A percentile compares a stretch with the other conserved stretches of the same genome.
phyloP scores from a whole-genome alignment of 129 eudicot species.

The Mikania micrantha region DNA sequence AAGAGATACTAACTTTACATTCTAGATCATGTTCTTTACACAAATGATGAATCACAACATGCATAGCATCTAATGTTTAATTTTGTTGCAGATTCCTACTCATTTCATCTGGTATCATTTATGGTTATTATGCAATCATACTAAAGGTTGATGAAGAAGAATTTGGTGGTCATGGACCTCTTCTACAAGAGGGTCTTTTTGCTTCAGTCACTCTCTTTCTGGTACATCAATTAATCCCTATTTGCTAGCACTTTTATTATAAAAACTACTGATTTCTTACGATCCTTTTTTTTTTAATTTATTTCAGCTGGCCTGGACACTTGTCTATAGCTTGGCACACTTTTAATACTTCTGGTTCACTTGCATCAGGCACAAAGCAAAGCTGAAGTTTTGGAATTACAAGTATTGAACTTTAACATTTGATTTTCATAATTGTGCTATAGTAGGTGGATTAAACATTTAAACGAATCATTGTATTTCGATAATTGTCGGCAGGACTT shows the following conservation, averaged over 20 bases:
- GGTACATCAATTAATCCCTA: conserved; percentile 31
- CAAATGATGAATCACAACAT: not conserved
- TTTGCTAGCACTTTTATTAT: not conserved
- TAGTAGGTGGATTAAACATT: conserved; percentile 9
- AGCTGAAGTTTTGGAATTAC: conserved; percentile 11
- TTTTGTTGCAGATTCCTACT: conserved; percentile 57
- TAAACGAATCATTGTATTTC: not conserved
- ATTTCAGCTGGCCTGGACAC: conserved; percentile 88
- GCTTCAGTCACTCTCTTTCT: conserved; percentile 89
- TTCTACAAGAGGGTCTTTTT: conserved; percentile 96
- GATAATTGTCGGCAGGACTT: not conserved
- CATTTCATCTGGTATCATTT: conserved; percentile 77
- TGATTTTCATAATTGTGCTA: conserved; percentile 19
- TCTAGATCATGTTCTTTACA: not conserved
- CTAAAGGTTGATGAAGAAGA: conserved; percentile 94
- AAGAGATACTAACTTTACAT: not conserved
- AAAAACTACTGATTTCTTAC: not conserved
- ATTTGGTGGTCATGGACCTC: conserved; percentile 93
- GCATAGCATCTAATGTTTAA: not conserved
- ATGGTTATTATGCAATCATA: conserved; percentile 73
- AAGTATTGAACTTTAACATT: conserved; percentile 9
- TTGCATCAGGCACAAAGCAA: conserved; percentile 2
- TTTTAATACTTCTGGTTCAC: conserved; percentile 35
- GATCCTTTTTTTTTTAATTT: not conserved
- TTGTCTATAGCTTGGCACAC: conserved; percentile 95